Base-by-base conservation (phyloP, 306 rosid species). In the Inga laurina region DNA sequence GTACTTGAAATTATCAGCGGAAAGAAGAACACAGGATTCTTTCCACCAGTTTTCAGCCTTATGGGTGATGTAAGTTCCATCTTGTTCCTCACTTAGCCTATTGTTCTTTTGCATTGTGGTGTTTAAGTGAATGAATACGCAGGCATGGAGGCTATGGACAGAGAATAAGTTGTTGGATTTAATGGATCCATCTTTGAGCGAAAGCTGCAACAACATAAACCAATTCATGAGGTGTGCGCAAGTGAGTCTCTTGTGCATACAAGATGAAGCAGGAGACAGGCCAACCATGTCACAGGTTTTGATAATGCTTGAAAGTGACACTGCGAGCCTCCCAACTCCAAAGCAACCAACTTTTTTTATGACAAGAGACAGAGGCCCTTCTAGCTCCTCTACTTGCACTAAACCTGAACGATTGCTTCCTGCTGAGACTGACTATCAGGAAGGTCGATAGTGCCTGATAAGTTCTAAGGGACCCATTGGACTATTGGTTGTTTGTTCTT, bases 1-100 rank as follows among this genome's bases (percentile, higher is more conserved):
- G 27, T 92, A 0, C 79, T 92, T 9, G 92, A 90, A 82, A 87
- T 92, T 74, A 68, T 92, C 2, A 83, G 94, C 0, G 91, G 91
- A 11, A 92, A 79, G 82, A 83, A 30, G 85, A 89, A 89, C 75
- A 83, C 90, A 0, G 87, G 90, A 67, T 88, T 89, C 46, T 83
- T 74, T 56, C 81, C 85, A 10, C 83, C 83, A 77, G 77, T 65
- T 48, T 45, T 85, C 51, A 92, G 85, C 72, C 97, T 92, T 65
- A 21, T 87, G 65, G 81, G 91, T 77, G 77, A 87, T 81, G 96
- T 89, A 84, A 8, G 30, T 59, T 21, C 3, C 66, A 59, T 59
- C 30, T n/a, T 59, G 13, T 21, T 22, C 34, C 34, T 59, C 66
- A 2, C 34, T 59, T 8, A 32, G 14, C 66, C 22, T 59, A 59